phyloP scores from a whole-genome alignment of 192 early-diverging fungal species.

The Backusella macrospora region DNA sequence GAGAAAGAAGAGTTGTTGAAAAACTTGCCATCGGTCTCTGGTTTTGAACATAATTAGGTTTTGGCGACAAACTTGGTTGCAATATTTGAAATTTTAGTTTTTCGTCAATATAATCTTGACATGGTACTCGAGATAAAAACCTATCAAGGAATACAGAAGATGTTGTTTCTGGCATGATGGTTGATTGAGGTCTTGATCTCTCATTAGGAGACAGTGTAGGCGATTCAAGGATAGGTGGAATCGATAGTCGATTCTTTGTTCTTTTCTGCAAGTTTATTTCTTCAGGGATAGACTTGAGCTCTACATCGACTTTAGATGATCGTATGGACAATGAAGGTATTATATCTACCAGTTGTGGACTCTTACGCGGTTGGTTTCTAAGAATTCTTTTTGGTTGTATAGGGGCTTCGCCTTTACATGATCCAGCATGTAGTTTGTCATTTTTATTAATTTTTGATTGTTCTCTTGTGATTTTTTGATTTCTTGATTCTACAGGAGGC shows the following conservation, averaged over 20 bases:
- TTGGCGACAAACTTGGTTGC: not conserved
- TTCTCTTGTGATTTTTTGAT: not conserved
- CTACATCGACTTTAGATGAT: conserved; percentile 10
- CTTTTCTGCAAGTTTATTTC: conserved; percentile 7
- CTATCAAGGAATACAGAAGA: conserved; percentile 12
- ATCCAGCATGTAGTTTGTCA: not conserved
- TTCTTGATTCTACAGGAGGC: not conserved
- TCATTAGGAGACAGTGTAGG: not conserved
- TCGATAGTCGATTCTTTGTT: not conserved
- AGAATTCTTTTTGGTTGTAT: not conserved
- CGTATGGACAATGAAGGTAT: conserved; percentile 1
- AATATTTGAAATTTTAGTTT: not conserved
- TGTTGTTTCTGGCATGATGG: not conserved
- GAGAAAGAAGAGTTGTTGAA: not conserved
- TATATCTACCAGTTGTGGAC: not conserved
- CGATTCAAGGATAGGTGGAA: not conserved
- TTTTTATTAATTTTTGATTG: not conserved
- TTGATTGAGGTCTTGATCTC: conserved; percentile 12
- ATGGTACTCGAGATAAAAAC: conserved; percentile 1
- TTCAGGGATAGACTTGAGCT: conserved; percentile 9
- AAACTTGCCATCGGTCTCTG: not conserved
- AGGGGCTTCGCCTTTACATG: conserved; percentile 6
- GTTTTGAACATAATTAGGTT: not conserved
- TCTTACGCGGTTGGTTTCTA: not conserved
- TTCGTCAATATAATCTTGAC: not conserved